Evolutionary conservation across 805 yeast genomes (phyloP).

Genomic region (Lipomyces kockii): DNA sequence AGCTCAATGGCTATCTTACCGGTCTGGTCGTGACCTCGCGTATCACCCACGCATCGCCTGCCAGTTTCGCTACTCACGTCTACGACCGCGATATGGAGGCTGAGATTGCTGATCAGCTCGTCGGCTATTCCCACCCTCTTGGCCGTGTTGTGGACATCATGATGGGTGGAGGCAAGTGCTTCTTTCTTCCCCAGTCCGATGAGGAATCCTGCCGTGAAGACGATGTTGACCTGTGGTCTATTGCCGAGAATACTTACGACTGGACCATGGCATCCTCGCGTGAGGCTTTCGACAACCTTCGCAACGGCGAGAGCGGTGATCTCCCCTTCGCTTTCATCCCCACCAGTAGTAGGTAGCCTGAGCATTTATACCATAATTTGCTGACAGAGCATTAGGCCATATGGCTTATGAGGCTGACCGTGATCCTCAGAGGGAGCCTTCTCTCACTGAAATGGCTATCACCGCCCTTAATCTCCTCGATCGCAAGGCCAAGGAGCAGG

Average conservation of each 20-base stretch:
- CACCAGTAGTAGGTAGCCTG: conserved; percentile 51
- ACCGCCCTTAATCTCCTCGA: conserved; percentile 74
- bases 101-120: conserved; percentile 82
- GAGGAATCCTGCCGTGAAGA: conserved; percentile 74
- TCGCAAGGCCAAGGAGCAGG: conserved; percentile 70
- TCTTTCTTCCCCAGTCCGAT: conserved; percentile 61
- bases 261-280: conserved; percentile 47
- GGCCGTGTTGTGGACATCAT: conserved; percentile 82
- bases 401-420: conserved; percentile 87
- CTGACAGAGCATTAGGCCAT: conserved; percentile 51
- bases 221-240: conserved; percentile 65
- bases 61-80: conserved; percentile 82
- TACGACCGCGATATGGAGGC: conserved; percentile 78
- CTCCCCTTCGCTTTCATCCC: conserved; percentile 79
- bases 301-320: conserved; percentile 63
- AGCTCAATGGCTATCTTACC: conserved; percentile 72
- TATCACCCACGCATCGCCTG: conserved; percentile 95
- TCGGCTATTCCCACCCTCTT: conserved; percentile 73
- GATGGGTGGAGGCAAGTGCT: conserved; percentile 83
- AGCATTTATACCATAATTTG: not conserved
- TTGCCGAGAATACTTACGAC: conserved; percentile 61
- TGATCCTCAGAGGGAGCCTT: conserved; percentile 63
- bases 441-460: conserved; percentile 75
- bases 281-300: conserved; percentile 59
- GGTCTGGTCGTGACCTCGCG: conserved; percentile 93